Base-by-base conservation (phyloP, 805 yeast species). In the Ogataea thermomethanolica region DNA sequence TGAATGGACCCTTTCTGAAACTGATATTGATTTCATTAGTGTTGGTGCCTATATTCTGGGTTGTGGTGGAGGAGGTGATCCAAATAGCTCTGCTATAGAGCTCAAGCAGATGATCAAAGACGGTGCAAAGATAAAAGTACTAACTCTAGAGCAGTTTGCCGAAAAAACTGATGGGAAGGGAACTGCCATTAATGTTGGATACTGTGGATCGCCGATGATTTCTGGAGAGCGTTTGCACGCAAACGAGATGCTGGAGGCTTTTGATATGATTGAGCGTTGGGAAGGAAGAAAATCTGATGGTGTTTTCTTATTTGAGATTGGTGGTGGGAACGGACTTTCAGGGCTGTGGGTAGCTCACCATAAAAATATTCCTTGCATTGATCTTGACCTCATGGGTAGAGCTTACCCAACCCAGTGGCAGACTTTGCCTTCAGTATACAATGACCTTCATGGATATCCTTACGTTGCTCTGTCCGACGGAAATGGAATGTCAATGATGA, bases 31-130 rank as follows among this genome's bases (percentile, higher is more conserved):
- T 25, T 61, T 61, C 39, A 50, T 71, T 9, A 52, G 66, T 22
- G 59, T 65, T 37, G 77, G 76, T 11, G 44, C 49, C 6, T 70
- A 69, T 41, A 67, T 70, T 31, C 59, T 71, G 4, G 76, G 75
- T 3, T 66, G 72, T 50, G 76, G 74, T 2, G 76, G 76, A 12
- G 76, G 76, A 25, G 75, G 76, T 31, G 62, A 64, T 31, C 43
- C 75, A 22, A 64, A 67, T 50, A 55, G 70, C 6, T 47, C 52
- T 11, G 65, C 47, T 32, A 54, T 71, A 5, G 66, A 62, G 33
- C 41, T 61, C 3, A 55, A 66, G 35, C 62, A 60, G 36, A 40
- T 59, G 43, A 42, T 70, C 12, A 42, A 63, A 25, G 42, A 51
- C 9, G 76, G 74, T 7, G 59, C 51, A 11, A 37, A 33, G 7